phyloP scores from a whole-genome alignment of 1,284 basidiomycete species.

The Athelia psychrophila region DNA sequence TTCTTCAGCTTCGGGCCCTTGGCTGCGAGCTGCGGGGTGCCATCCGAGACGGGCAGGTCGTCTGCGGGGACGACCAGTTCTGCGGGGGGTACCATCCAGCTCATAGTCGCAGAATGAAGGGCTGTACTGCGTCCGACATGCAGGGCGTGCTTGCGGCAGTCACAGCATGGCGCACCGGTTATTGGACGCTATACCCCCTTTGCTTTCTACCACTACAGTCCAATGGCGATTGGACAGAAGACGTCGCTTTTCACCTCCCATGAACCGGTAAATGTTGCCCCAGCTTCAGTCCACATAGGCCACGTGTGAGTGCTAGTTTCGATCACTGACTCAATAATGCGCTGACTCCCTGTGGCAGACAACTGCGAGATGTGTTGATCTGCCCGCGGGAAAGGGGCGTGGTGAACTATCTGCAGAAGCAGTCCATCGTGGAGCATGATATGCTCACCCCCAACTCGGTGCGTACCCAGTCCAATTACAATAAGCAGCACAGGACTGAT shows the following conservation, averaged over 20 bases:
- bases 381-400: slow-evolving; percentile 68
- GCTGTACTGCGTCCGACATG: not conserved
- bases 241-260: slow-evolving; percentile 40
- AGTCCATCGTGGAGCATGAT: slow-evolving; percentile 67
- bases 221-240: slow-evolving; percentile 45
- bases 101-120: not conserved
- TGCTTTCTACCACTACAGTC: not conserved
- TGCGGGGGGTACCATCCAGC: not conserved
- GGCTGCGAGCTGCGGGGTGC: slow-evolving; percentile 11
- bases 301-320: slow-evolving; percentile 58
- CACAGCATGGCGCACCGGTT: not conserved
- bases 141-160: not conserved
- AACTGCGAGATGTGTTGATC: slow-evolving; percentile 72
- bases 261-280: slow-evolving; percentile 39
- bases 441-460: slow-evolving; percentile 50
- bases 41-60: slow-evolving; percentile 20
- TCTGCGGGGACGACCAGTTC: not conserved
- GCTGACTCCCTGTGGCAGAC: slow-evolving; percentile 38
- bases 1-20: slow-evolving; percentile 42
- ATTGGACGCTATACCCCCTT: not conserved
- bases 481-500: slow-evolving; percentile 8
- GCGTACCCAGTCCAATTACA: slow-evolving; percentile 22
- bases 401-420: slow-evolving; percentile 60
- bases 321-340: slow-evolving; percentile 1
- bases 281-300: slow-evolving; percentile 55